Conservation (phyloP, 495 filamentous ascomycete species). For the Mytilinidion resinicola region DNA sequence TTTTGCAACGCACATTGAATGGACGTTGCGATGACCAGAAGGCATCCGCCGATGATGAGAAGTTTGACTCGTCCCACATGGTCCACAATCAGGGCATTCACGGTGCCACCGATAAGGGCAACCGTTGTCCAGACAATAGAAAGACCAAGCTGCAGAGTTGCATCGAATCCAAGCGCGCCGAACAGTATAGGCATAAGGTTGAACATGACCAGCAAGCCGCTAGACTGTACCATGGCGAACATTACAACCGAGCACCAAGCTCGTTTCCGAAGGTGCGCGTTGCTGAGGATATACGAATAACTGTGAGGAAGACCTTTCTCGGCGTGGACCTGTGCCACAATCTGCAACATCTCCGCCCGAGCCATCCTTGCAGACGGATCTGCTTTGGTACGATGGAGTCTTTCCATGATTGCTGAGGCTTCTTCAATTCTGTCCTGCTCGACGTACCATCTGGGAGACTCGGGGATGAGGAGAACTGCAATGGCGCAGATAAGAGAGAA, state of each 20-base stretch:
- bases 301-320: background rate
- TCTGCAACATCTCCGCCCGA: background rate
- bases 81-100: background rate
- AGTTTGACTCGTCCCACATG: background rate
- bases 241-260: background rate
- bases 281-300: background rate
- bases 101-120: background rate
- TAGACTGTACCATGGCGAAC: background rate
- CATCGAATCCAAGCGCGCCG: background rate
- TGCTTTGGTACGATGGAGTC: background rate
- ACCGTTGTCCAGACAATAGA: background rate
- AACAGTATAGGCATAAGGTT: background rate
- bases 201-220: background rate
- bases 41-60: background rate
- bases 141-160: background rate
- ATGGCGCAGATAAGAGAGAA: background rate
- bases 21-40: background rate
- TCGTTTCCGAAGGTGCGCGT: background rate
- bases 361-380: background rate
- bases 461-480: background rate
- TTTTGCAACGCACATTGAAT: background rate
- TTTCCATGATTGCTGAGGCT: background rate
- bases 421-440: background rate
- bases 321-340: background rate
- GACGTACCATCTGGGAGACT: background rate